These are phyloP conservation scores for Moniliella sp. DNA, from an alignment of 1,284 basidiomycete genomes.

Conservation along the genomic window DNA sequence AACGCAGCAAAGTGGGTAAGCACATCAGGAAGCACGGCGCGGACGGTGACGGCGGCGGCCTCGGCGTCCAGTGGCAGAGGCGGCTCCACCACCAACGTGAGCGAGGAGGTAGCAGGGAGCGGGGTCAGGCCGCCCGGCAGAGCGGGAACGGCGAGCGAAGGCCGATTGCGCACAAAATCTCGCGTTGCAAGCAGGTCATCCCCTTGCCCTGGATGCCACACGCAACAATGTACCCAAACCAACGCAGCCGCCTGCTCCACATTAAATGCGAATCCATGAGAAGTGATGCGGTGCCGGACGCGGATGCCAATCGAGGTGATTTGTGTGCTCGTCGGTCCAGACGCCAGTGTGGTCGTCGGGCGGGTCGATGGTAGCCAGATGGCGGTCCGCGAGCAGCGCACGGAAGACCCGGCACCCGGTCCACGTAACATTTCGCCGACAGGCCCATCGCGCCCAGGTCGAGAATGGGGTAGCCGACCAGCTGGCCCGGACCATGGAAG, in stretches of 20 bases:
- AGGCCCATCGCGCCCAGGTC: constrained; percentile 47
- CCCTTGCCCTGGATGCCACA: constrained; percentile 73
- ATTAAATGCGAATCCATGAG: constrained; percentile 86
- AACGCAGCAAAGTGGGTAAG: too few relatives aligned
- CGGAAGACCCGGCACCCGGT: constrained; percentile 47
- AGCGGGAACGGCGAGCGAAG: too few relatives aligned
- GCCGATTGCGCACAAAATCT: too few relatives aligned
- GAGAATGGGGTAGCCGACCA: constrained; percentile 81
- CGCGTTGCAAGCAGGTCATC: constrained; percentile 39
- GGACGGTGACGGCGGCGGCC: too few relatives aligned
- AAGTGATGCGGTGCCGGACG: constrained; percentile 73
- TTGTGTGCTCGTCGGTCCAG: constrained; percentile 38
- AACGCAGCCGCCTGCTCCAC: constrained; percentile 51
- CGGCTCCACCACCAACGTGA: too few relatives aligned
- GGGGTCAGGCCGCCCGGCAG: too few relatives aligned
- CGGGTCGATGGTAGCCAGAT: constrained; percentile 6
- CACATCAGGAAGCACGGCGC: too few relatives aligned
- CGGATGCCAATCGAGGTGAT: constrained; percentile 89
- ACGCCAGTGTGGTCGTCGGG: constrained; percentile 23
- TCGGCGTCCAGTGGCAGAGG: too few relatives aligned
- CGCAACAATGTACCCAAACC: constrained; percentile 72
- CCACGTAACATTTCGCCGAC: constrained; percentile 50
- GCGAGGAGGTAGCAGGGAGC: too few relatives aligned
- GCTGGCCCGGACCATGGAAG: constrained; percentile 89
- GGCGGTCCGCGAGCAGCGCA: constrained; percentile 43